Percentiles rank a stretch among this genome's conserved stretches.
Evolutionary conservation across 2,329 filamentous ascomycete genomes (phyloP).

Genomic region (Neofusicoccum sp.): DNA sequence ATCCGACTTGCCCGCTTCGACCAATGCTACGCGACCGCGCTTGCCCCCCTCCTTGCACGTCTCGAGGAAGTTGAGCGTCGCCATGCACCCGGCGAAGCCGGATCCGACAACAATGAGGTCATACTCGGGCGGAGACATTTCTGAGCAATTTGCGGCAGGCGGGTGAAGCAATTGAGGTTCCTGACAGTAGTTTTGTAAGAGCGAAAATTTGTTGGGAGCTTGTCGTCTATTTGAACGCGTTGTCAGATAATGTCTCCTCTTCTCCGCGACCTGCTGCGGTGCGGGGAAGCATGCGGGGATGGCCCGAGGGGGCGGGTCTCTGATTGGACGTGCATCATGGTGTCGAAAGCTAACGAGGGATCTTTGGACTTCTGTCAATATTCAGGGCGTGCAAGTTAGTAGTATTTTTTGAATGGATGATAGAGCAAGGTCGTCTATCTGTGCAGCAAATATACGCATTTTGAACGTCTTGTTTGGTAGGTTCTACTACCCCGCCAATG

Average conservation of each 20-base stretch:
- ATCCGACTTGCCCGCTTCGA: constrained; percentile 40
- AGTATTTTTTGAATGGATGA: too few species aligned
- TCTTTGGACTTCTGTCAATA: too few species aligned
- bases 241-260: neutral
- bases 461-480: too few species aligned
- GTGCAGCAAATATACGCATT: too few species aligned
- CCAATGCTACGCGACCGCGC: constrained; percentile 37
- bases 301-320: neutral
- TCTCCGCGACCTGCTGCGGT: neutral
- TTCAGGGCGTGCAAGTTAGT: too few species aligned
- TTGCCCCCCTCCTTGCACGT: constrained; percentile 36
- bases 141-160: neutral
- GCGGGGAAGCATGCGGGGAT: constrained; percentile 8
- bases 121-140: constrained; percentile 24
- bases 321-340: neutral
- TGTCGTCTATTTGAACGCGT: neutral
- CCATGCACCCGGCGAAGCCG: constrained; percentile 42
- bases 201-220: neutral
- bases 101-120: constrained; percentile 43
- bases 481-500: too few species aligned
- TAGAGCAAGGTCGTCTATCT: too few species aligned
- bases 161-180: too few species aligned
- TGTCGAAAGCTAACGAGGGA: too few species aligned
- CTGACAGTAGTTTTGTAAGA: neutral
- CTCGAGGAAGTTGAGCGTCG: constrained; percentile 43